Evolutionary conservation across 2,329 filamentous ascomycete genomes (phyloP), one percentile per base, ranked within the genome.

Genomic region (Clathrospora elynae): DNA sequence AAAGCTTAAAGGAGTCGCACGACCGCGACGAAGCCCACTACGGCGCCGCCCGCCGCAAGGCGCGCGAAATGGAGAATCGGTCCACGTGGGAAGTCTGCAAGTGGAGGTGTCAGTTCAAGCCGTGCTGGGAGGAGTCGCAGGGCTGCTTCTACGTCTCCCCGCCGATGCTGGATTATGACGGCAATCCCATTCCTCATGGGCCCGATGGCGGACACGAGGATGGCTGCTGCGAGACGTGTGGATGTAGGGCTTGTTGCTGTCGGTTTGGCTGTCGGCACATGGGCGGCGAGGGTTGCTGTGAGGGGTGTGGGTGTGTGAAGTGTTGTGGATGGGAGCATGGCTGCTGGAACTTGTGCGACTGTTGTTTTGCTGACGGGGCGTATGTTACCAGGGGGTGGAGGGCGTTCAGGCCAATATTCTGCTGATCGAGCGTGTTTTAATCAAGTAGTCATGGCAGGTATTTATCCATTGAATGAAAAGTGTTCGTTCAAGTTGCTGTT

Each of bases 291-390:
- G 35, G 16, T 17, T 46, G 42, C 24, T 46, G 42, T 32, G 35
- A 40, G 24, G 42, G 42, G 17, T 29, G 30, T 35, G 35, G 42
- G 20, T 39, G 42, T 35, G 42, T 39, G 12, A 31, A 9, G 14
- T 35, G 42, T 28, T 35, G 36, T 41, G 42, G 42, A 19, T 40
- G 19, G 24, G 17, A 16, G 18, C 35, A 34, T 39, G 35, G 41
- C 14, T 26, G 22, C 19, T 38, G 42, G 42, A 24, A 33, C 10
- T 23, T n/a, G n/a, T n/a, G n/a, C n/a, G n/a, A n/a, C n/a, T n/a
- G n/a, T n/a, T n/a, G n/a, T n/a, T n/a, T n/a, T n/a, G n/a, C n/a
- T n/a, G n/a, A n/a, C n/a, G n/a, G n/a, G n/a, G n/a, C n/a, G n/a
- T n/a, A n/a, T n/a, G n/a, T n/a, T n/a, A n/a, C n/a, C n/a, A n/a